Evolutionary conservation across 768 basidiomycete genomes (phyloP), one percentile per base, ranked within the genome.

Genomic region (Pleurotus tuoliensis): DNA sequence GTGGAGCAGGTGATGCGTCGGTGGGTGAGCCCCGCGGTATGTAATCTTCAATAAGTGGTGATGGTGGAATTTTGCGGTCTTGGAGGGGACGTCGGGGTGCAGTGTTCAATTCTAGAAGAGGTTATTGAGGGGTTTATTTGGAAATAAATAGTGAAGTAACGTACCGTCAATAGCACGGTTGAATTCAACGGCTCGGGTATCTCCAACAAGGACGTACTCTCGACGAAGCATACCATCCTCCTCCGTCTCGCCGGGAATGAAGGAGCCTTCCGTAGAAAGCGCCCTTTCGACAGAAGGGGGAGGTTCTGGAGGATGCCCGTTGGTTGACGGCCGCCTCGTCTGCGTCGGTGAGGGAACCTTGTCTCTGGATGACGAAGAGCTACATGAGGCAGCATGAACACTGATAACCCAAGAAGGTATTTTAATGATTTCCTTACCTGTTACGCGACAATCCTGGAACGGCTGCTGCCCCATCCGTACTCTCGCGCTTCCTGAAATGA

Each of bases 151-250:
- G 7, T 13, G 53, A 38, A 47, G 24, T 22, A 15, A 69, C 84
- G 63, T 59, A 90, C 95, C 95, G 74, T 98, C 96, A 1, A 96
- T 88, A 2, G 93, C 83, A 13, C 85, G 84, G 67, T 92, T 93
- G 68, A 98, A 92, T 67, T 98, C 95, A 2, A 98, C 90, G 1
- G 91, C 91, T 49, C 87, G 80, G 54, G 82, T 84, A 69, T 99
- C 94, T 43, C 89, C 94, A 1, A 98, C 91, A 1, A 99, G 82
- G 0, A 98, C 96, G 63, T 99, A 99, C 65, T 98, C 96, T 59
- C 85, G 81, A 52, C 88, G 80, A 48, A 92, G 76, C 49, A 86
- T 74, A 0, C 88, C 88, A 64, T 92, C 90, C 65, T 92, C 90
- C 64, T 92, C 90, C 0, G 86, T 88, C 67, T 92, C 90, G 3